Percentiles rank a stretch among this genome's conserved stretches.
Evolutionary conservation across 2,329 filamentous ascomycete genomes (phyloP).

Genomic region (Botrytis galanthina): DNA sequence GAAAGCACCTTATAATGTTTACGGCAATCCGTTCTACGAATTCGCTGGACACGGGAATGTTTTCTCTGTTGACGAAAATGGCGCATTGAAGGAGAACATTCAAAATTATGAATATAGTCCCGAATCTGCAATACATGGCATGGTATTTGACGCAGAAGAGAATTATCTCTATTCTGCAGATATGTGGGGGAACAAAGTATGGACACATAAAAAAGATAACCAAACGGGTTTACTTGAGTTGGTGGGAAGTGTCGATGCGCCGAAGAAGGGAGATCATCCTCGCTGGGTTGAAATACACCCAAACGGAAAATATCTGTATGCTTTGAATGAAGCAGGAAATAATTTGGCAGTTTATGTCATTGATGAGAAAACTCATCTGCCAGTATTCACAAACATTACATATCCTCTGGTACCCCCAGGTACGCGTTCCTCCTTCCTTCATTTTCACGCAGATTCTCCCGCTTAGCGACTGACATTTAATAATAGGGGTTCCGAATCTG

Average conservation of each 20-base stretch:
- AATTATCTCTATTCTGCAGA: constrained; percentile 78
- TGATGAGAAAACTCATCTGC: constrained; percentile 68
- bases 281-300: constrained; percentile 86
- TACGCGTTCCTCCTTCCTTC: constrained; percentile 33
- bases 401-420: constrained; percentile 80
- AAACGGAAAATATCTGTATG: constrained; percentile 75
- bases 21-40: constrained; percentile 88
- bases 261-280: constrained; percentile 70
- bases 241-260: constrained; percentile 71
- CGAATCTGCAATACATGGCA: constrained; percentile 73
- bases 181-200: constrained; percentile 74
- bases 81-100: constrained; percentile 60
- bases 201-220: constrained; percentile 73
- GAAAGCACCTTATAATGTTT: constrained; percentile 76
- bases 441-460: constrained; percentile 38
- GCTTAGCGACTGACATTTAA: neutral
- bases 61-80: constrained; percentile 58
- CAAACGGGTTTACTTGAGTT: constrained; percentile 62
- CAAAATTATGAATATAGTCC: constrained; percentile 73
- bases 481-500: constrained; percentile 32
- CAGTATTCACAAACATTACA: constrained; percentile 72
- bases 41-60: constrained; percentile 80
- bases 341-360: constrained; percentile 78
- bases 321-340: constrained; percentile 88
- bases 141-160: constrained; percentile 74